Percentiles rank a stretch among this genome's conserved stretches.
phyloP scores from a whole-genome alignment of 306 rosid genomes.

The Fragaria vesca region DNA sequence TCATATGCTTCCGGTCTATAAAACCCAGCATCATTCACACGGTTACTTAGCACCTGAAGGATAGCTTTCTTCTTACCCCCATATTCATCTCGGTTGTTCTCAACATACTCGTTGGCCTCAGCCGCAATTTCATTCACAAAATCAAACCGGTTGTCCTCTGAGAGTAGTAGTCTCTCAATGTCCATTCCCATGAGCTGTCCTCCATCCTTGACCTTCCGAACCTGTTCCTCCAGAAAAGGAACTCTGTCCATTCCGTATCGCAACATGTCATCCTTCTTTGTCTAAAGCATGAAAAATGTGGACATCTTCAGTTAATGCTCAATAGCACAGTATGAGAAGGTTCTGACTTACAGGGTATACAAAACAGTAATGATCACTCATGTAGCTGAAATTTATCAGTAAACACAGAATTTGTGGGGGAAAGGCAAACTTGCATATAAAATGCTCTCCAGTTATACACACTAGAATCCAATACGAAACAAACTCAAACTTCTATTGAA shows the following conservation, averaged over 20 bases:
- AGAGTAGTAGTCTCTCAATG: conserved; percentile 61
- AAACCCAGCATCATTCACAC: conserved; percentile 75
- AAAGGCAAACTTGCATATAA: background rate
- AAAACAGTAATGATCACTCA: background rate
- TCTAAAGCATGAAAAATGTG: conserved; percentile 34
- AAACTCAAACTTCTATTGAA: background rate
- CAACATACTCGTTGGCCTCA: conserved; percentile 77
- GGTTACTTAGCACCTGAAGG: conserved; percentile 81
- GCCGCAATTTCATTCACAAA: conserved; percentile 88
- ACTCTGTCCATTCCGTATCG: conserved; percentile 53
- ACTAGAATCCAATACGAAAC: background rate
- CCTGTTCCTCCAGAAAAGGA: conserved; percentile 93
- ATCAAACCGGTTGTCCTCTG: conserved; percentile 80
- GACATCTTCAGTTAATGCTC: background rate
- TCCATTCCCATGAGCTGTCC: conserved; percentile 72
- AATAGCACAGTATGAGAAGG: background rate
- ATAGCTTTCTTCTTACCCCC: conserved; percentile 88
- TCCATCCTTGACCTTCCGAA: conserved; percentile 66
- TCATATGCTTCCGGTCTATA: conserved; percentile 76
- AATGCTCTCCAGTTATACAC: background rate
- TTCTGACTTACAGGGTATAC: background rate
- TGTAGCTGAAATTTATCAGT: background rate
- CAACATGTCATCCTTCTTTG: conserved; percentile 60
- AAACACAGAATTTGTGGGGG: background rate
- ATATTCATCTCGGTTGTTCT: conserved; percentile 73